Evolutionary conservation across 345 rosid genomes (phyloP).

Genomic region (Murraya koenigii): DNA sequence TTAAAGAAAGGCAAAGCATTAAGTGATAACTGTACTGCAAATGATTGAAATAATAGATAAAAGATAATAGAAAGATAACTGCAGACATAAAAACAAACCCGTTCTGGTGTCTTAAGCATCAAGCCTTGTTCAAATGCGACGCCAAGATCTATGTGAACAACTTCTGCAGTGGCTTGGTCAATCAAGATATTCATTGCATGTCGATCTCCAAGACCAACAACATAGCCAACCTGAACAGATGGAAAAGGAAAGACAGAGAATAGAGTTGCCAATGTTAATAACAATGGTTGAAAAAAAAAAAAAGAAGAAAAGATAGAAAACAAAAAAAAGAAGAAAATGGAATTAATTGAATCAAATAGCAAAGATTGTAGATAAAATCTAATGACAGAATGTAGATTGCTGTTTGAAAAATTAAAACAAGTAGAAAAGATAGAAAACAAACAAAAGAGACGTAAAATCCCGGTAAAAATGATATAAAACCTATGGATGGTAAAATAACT

Average conservation of each 20-base stretch:
- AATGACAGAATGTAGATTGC: background rate
- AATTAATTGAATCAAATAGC: background rate
- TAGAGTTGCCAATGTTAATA: slow-evolving; percentile 9
- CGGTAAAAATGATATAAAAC: background rate
- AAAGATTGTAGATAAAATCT: background rate
- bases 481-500: background rate
- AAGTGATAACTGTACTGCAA: slow-evolving; percentile 6
- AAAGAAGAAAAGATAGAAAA: background rate
- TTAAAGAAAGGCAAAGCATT: background rate
- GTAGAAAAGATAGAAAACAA: background rate
- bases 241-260: background rate
- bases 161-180: slow-evolving; percentile 98
- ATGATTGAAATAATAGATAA: background rate
- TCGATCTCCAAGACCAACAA: slow-evolving; percentile 98
- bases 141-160: slow-evolving; percentile 98
- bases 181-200: slow-evolving; percentile 91
- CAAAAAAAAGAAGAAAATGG: background rate
- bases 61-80: slow-evolving; percentile 2
- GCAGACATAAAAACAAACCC: slow-evolving; percentile 45
- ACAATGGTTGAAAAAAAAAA: background rate
- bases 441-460: background rate
- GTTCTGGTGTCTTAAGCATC: slow-evolving; percentile 96
- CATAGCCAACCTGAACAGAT: slow-evolving; percentile 79
- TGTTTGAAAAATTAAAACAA: background rate
- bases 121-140: slow-evolving; percentile 99